A percentile compares a stretch with the other conserved stretches of the same genome.
These are phyloP conservation scores for Eucalyptus leucophloia DNA, from an alignment of 345 rosid species.

Conservation along the genomic window DNA sequence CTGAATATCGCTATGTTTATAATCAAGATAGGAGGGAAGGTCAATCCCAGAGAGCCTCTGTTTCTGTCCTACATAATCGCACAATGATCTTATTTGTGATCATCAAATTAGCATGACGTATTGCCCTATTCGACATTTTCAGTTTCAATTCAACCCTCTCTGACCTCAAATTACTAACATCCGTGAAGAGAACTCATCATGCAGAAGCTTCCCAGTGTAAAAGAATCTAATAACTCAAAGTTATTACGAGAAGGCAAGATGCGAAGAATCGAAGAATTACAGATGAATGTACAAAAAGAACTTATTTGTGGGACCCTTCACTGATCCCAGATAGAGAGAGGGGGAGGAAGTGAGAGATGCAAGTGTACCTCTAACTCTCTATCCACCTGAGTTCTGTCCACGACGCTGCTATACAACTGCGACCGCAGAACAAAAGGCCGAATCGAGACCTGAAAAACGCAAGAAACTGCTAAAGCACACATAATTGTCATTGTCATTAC, in stretches of 20 bases:
- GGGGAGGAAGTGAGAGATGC: neutral
- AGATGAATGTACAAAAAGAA: too few relatives aligned
- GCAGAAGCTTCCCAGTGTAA: neutral
- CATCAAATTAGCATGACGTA: neutral
- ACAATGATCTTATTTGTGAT: neutral
- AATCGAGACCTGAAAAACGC: constrained; percentile 35
- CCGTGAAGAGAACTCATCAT: neutral
- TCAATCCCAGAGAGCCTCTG: neutral
- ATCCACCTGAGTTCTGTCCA: constrained; percentile 79
- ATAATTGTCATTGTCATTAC: neutral
- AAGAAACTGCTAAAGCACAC: neutral
- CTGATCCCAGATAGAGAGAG: neutral
- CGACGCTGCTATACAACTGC: constrained; percentile 76
- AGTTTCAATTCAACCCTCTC: neutral
- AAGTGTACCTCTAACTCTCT: constrained; percentile 67
- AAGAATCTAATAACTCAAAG: neutral
- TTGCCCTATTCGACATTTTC: neutral
- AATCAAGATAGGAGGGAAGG: neutral
- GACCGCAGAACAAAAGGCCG: constrained; percentile 81
- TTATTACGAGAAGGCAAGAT: too few relatives aligned
- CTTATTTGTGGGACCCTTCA: neutral
- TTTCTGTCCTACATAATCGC: neutral
- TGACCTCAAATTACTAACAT: neutral
- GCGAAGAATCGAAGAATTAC: too few relatives aligned
- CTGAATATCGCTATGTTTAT: neutral